Percentiles rank a stretch among this genome's conserved stretches.
These are phyloP conservation scores for Hyaloscypha finlandica DNA, from an alignment of 495 filamentous ascomycete species.

Conservation along the genomic window DNA sequence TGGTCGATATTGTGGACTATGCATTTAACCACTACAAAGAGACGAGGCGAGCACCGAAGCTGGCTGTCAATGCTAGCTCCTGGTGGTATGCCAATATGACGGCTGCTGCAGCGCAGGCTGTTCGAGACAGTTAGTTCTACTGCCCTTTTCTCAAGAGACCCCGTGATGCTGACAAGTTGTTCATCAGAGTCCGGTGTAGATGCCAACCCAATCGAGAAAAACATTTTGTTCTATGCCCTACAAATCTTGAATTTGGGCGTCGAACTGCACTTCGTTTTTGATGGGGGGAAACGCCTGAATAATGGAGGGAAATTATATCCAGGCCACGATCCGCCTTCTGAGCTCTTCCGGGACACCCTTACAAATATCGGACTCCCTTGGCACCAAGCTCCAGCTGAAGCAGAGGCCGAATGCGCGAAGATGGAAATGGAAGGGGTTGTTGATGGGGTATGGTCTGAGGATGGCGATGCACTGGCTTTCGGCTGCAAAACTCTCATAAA, in stretches of 20 bases:
- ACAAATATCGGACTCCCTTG: conserved; percentile 32
- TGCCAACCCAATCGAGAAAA: conserved; percentile 9
- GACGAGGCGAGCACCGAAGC: background rate
- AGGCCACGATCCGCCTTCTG: conserved; percentile 26
- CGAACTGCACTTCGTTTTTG: conserved; percentile 37
- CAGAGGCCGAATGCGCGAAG: conserved; percentile 36
- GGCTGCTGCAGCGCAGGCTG: background rate
- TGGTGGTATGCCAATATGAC: conserved; percentile 22
- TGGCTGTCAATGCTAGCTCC: conserved; percentile 23
- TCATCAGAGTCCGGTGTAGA: conserved; percentile 9
- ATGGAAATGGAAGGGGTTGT: conserved; percentile 33
- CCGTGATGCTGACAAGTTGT: conserved; percentile 1
- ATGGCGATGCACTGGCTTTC: conserved; percentile 34
- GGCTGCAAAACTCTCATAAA: conserved; percentile 30
- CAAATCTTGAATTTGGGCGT: conserved; percentile 35
- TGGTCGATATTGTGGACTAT: conserved; percentile 24
- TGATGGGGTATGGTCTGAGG: conserved; percentile 37
- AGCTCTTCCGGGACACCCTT: conserved; percentile 31
- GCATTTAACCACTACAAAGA: conserved; percentile 13
- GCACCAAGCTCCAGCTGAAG: conserved; percentile 35
- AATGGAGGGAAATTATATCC: conserved; percentile 23
- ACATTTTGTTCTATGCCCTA: conserved; percentile 21
- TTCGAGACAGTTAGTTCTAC: conserved; percentile 10
- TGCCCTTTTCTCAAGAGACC: background rate
- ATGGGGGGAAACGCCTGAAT: conserved; percentile 28